Conservation (phyloP, 768 basidiomycete species). For the Suillus clintonianus region DNA sequence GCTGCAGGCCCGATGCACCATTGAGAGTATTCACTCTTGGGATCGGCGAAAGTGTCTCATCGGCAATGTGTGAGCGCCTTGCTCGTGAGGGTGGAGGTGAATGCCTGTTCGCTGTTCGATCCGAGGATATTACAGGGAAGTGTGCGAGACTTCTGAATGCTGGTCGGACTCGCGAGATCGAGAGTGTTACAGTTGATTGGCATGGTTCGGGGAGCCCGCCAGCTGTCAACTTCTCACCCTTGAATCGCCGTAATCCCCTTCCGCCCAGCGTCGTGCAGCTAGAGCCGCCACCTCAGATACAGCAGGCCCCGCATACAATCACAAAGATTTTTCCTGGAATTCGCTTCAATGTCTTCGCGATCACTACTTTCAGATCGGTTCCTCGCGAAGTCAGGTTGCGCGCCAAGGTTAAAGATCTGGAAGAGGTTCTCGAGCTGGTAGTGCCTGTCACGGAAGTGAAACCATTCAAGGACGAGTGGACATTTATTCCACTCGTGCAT, state of each 20-base stretch:
- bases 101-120: conserved; percentile 45
- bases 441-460: conserved; percentile 27
- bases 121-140: conserved; percentile 50
- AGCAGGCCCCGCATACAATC: conserved; percentile 34
- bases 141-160: conserved; percentile 52
- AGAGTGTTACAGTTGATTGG: conserved; percentile 54
- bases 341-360: conserved; percentile 36
- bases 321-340: conserved; percentile 33
- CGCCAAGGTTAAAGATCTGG: conserved; percentile 27
- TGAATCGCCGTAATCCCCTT: conserved; percentile 18
- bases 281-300: conserved; percentile 35
- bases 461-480: conserved; percentile 21
- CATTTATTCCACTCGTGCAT: conserved; percentile 44
- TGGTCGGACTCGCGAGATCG: conserved; percentile 47
- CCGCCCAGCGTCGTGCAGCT: conserved; percentile 22
- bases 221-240: conserved; percentile 2
- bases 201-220: conserved; percentile 17
- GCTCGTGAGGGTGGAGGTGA: conserved; percentile 55
- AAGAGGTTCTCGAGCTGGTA: conserved; percentile 13
- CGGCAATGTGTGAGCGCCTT: conserved; percentile 53
- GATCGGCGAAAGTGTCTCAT: conserved; percentile 53
- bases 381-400: conserved; percentile 30
- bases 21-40: conserved; percentile 60
- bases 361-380: conserved; percentile 21
- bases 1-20: conserved; percentile 30